Evolutionary conservation across 148 eudicot species (phyloP), one percentile per base, ranked within the genome.

Genomic region (Linanthus parryae): DNA sequence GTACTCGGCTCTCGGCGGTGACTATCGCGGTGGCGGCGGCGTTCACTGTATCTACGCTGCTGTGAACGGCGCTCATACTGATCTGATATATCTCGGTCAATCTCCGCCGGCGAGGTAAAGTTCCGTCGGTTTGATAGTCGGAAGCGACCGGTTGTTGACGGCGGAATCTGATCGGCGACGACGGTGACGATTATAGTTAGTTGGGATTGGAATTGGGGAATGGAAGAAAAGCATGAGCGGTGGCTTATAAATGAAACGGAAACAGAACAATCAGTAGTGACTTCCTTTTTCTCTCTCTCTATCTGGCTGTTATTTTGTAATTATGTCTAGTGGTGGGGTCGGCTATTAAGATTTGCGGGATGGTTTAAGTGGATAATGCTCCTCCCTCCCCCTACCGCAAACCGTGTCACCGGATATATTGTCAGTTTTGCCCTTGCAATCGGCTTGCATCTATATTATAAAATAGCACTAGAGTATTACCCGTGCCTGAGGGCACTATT

Each of bases 11-110:
- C 49, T 84, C 84, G 13, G 88, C 94, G 17, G 73, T 54, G 44
- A 78, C 77, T 44, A 84, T 84, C 38, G 94, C 88, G 12, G 82
- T 80, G 18, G 94, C 94, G 14, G 94, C 88, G 4, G 94, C 88
- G 41, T 78, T 84, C 1, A 84, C 84, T 14, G 88, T 84, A 14
- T 84, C 82, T n/a, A 81, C 78, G 53, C 77, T 84, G 62, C 54
- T 71, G 55, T 70, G 61, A 7, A 39, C 20, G 34, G 57, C 39
- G 36, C 63, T 58, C 70, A 65, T 65, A 30, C 5, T 22, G 25
- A 58, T 30, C n/a, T n/a, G n/a, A n/a, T n/a, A 22, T 28, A 40
- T 50, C 48, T 10, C 19, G 55, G 39, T 48, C 63, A 44, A 20
- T 23, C 3, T 15, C 35, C 19, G 26, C 20, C 15, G 34, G 15